These are phyloP conservation scores for Hortiboletus flavorubellus DNA, from an alignment of 768 basidiomycete genomes.

Conservation along the genomic window DNA sequence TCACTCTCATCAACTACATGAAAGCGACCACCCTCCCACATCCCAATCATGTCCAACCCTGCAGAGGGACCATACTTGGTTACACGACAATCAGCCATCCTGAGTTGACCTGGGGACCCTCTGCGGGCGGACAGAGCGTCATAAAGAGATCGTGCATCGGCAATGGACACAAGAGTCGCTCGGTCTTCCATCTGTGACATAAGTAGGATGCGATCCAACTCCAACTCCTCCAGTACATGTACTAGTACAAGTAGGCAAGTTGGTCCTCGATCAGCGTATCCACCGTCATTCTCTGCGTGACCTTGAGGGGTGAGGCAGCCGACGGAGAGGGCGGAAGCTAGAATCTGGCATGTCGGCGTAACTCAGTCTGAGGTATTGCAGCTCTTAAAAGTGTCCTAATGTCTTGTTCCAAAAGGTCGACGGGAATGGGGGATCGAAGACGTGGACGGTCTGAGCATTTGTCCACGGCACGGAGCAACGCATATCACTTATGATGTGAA, in stretches of 20 bases:
- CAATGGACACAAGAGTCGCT: not conserved
- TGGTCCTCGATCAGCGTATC: not conserved
- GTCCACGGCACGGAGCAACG: not conserved
- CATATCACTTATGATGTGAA: not conserved
- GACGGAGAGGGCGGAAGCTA: not conserved
- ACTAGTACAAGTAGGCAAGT: not conserved
- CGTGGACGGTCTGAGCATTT: not conserved
- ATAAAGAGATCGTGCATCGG: not conserved
- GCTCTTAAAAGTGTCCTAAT: not conserved
- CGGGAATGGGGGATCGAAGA: not conserved
- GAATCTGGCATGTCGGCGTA: not conserved
- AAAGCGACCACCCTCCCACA: too few relatives aligned
- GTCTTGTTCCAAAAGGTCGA: not conserved
- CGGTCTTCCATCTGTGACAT: too few relatives aligned
- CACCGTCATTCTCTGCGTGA: not conserved
- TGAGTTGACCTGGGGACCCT: not conserved
- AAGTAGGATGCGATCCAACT: too few relatives aligned
- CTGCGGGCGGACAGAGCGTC: not conserved
- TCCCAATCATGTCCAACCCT: too few relatives aligned
- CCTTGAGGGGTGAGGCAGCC: too few relatives aligned
- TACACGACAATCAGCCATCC: not conserved
- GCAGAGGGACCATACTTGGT: too few relatives aligned
- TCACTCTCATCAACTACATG: too few relatives aligned
- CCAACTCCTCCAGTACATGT: not conserved
- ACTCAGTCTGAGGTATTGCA: conserved; percentile 1